These are phyloP conservation scores for Sporothrix inflata DNA, from an alignment of 2,329 filamentous ascomycete genomes.

Conservation along the genomic window DNA sequence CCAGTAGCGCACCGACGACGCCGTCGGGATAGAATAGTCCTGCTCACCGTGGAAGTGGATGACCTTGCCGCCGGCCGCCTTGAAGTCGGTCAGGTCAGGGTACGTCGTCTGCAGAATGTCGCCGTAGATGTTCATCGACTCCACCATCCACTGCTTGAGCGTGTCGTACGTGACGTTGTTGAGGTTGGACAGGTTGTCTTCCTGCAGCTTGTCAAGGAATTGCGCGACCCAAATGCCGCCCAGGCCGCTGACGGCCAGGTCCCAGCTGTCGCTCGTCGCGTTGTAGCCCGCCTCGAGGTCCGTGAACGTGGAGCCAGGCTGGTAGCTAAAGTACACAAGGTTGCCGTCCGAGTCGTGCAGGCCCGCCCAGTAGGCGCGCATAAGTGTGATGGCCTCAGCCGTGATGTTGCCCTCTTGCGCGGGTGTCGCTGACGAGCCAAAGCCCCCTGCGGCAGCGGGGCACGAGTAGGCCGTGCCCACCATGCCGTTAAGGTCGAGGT, in stretches of 20 bases:
- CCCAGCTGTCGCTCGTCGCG: conserved; percentile 35
- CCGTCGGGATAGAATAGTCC: conserved; percentile 52
- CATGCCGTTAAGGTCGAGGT: conserved; percentile 50
- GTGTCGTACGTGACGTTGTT: conserved; percentile 56
- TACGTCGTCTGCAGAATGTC: conserved; percentile 51
- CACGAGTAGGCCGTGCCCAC: conserved; percentile 48
- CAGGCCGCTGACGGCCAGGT: conserved; percentile 36
- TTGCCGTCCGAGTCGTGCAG: conserved; percentile 43
- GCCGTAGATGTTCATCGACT: conserved; percentile 51
- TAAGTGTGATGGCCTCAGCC: conserved; percentile 35
- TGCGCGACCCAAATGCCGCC: conserved; percentile 42
- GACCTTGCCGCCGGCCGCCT: conserved; percentile 52
- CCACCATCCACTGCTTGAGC: conserved; percentile 52
- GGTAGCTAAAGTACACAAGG: conserved; percentile 43
- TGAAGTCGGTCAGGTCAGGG: conserved; percentile 52
- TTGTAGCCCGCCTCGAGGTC: conserved; percentile 31
- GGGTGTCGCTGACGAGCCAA: conserved; percentile 17
- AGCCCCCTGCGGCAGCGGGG: background rate
- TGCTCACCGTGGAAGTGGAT: conserved; percentile 58
- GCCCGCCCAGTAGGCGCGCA: conserved; percentile 43
- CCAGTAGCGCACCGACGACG: conserved; percentile 45
- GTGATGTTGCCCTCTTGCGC: conserved; percentile 4
- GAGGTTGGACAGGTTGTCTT: conserved; percentile 35
- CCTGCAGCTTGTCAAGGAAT: conserved; percentile 18
- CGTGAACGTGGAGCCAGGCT: conserved; percentile 40